These are phyloP conservation scores for Basidiobolus meristosporus DNA, from an alignment of 371 early-diverging fungal genomes.

Conservation along the genomic window DNA sequence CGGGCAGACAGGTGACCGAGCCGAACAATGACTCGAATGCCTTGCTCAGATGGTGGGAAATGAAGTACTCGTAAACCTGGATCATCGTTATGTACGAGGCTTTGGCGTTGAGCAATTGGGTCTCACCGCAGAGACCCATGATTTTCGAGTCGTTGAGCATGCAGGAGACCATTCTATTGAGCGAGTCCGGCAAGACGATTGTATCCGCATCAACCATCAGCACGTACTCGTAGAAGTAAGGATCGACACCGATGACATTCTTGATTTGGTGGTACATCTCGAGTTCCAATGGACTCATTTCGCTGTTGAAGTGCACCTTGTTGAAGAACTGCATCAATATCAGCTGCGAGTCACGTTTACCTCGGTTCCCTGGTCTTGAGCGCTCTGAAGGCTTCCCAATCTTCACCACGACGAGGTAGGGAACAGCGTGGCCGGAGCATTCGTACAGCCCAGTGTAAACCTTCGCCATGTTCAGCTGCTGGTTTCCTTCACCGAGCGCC, in stretches of 20 bases:
- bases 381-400: constrained; percentile 66
- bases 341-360: constrained; percentile 99
- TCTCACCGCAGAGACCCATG: constrained; percentile 76
- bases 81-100: constrained; percentile 88
- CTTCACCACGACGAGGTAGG: constrained; percentile 91
- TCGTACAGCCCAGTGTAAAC: constrained; percentile 96
- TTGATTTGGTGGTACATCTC: constrained; percentile 88
- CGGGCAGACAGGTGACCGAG: constrained; percentile 85
- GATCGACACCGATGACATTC: constrained; percentile 72
- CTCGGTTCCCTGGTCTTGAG: constrained; percentile 90
- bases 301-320: constrained; percentile 83
- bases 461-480: constrained; percentile 90
- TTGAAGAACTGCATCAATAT: constrained; percentile 97
- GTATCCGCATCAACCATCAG: constrained; percentile 95
- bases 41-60: constrained; percentile 69
- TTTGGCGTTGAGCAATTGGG: constrained; percentile 67
- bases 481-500: constrained; percentile 77
- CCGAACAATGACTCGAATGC: constrained; percentile 75
- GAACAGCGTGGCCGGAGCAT: constrained; percentile 71
- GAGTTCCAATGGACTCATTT: constrained; percentile 80
- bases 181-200: constrained; percentile 47
- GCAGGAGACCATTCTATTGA: constrained; percentile 46
- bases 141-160: constrained; percentile 69
- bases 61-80: constrained; percentile 76
- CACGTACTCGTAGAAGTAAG: constrained; percentile 71